Base-by-base conservation (phyloP, 2,329 filamentous ascomycete genomes). In the Leptographium flavum region DNA sequence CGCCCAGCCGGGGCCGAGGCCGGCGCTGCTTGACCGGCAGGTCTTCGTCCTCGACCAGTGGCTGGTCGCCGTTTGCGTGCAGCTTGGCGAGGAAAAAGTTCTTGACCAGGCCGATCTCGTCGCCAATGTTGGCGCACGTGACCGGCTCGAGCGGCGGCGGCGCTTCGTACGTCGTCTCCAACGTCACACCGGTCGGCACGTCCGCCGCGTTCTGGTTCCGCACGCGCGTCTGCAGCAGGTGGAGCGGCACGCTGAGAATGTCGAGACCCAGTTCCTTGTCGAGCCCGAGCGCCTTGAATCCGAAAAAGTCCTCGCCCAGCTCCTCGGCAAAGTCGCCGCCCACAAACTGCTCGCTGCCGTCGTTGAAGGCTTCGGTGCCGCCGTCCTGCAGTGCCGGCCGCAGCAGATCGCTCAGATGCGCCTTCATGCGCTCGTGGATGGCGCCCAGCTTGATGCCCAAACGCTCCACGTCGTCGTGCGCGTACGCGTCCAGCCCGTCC, bases 301-400 rank as follows among this genome's bases (percentile, higher is more conserved):
- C 92, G 57, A 98, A 98, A 74, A 95, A 98, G 65, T 98, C 92
- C 67, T 98, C 92, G 49, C 88, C 90, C 13, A 98, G 83, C 55
- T 98, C 92, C 60, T 95, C 92, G 1, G 92, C 92, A 60, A 98
- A 98, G 62, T 98, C 92, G 50, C 92, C 92, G 39, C 85, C 87
- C 40, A 95, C 81, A 55, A 96, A 98, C 59, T 96, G 92, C 52
- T 98, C 92, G 61, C 87, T 94, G 52, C 88, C 90, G 56, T 98
- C 92, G 50, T 93, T 87, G 70, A 98, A 98, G 7, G 87, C 85
- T 58, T 96, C 92, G 28, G 77, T 75, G 31, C 83, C 83, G 38
- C 75, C 79, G 55, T 94, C 85, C 35, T 79, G 75, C 43, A 98
- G 73, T 25, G 90, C 92, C 40, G 92, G 92, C 22, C 92, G 86